Conservation (phyloP, 352 stramenopile species). For the Phytophthora pistaciae region DNA sequence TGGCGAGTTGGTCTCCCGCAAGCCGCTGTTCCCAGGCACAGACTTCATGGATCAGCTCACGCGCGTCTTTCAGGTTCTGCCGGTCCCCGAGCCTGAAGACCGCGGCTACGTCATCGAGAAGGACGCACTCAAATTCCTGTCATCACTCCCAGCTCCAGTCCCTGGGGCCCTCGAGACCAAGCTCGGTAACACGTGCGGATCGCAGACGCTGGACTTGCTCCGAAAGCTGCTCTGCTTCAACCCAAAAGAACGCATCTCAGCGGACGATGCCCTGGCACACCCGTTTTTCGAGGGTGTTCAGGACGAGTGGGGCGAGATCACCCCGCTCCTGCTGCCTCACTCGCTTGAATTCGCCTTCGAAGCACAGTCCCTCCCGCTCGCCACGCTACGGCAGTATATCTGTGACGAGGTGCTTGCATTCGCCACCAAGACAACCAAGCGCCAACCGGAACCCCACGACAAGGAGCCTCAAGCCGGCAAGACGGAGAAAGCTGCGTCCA, state of each 20-base stretch:
- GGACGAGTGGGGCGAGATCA: conserved; percentile 87
- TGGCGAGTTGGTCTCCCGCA: conserved; percentile 88
- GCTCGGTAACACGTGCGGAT: conserved; percentile 52
- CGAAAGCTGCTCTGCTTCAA: conserved; percentile 92
- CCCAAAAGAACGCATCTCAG: conserved; percentile 90
- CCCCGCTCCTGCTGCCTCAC: conserved; percentile 61
- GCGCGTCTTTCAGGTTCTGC: conserved; percentile 80
- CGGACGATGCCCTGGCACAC: conserved; percentile 88
- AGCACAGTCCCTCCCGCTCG: conserved; percentile 71
- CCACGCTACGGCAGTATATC: conserved; percentile 82
- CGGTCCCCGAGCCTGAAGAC: conserved; percentile 68
- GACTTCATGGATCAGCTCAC: conserved; percentile 91
- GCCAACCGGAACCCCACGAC: conserved; percentile 33
- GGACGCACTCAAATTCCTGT: conserved; percentile 87
- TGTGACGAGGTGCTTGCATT: conserved; percentile 83
- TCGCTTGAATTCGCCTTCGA: conserved; percentile 90
- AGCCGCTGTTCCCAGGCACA: conserved; percentile 81
- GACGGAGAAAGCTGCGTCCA: conserved; percentile 7
- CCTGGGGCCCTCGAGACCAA: conserved; percentile 68
- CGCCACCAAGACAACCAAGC: conserved; percentile 30
- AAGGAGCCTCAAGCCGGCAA: conserved; percentile 27
- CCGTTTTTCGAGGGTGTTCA: conserved; percentile 92
- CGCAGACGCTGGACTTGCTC: conserved; percentile 83
- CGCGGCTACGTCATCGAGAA: conserved; percentile 85
- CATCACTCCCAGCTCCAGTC: conserved; percentile 63